Evolutionary conservation across 441 rosid genomes (phyloP), one percentile per base, ranked within the genome.

Genomic region (Corymbia calophylla): DNA sequence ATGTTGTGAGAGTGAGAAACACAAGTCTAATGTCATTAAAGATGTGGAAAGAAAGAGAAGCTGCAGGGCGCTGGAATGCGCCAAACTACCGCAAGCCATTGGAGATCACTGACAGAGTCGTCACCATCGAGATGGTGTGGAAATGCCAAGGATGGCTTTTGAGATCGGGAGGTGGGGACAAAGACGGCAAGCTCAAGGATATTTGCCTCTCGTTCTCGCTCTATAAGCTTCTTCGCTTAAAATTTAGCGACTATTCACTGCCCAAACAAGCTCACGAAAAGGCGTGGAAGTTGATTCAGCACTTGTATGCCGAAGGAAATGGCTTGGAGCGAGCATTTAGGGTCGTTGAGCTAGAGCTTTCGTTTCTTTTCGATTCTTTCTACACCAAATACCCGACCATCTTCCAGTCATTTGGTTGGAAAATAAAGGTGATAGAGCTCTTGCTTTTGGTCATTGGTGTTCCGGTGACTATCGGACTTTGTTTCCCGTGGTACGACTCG

Each of bases 11-110:
- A 35, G 27, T 10, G 48, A 47, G 10, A 68, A 35, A 32, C 25
- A 17, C 8, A 60, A 5, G 66, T 1, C n/a, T n/a, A 60, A 60
- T n/a, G 0, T 12, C 66, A 60, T 0, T 60, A 0, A 14, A 64
- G 70, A 64, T n/a, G 19, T 66, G 0, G 2, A 32, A 8, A 32
- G 1, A 5, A 19, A 35, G 23, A 68, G 4, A 9, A 68, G 80
- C 47, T 32, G 47, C 23, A 32, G 1, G 7, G 5, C 44, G 19
- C 32, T 5, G 12, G 81, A 44, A 35, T 5, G 48, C 13, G 48
- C 81, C 0, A 4, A 70, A 19, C 81, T 39, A 21, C 48, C 81
- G 81, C 47, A 35, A 35, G 81, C 1, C 81, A 70, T 70, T 70
- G 48, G 14, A 70, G 27, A 70, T 70, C 25, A 70, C 81, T 21